Conservation (phyloP, 2,329 filamentous ascomycete genomes). For the Paracamarosporium sp. region DNA sequence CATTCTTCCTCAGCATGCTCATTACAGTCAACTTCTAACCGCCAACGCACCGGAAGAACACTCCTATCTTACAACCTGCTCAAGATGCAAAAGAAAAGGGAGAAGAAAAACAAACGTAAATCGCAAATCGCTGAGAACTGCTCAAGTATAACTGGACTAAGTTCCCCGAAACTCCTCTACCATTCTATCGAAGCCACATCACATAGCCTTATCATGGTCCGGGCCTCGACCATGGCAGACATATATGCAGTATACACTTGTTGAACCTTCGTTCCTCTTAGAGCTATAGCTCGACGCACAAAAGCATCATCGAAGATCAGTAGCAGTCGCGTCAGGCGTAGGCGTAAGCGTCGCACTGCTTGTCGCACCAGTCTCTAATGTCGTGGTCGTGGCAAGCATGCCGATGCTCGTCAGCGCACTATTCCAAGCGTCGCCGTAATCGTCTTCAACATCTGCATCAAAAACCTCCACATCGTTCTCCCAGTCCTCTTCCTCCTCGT, state of each 20-base stretch:
- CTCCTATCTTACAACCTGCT: too few species aligned
- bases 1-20: neutral
- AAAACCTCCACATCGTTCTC: constrained; percentile 28
- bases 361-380: neutral
- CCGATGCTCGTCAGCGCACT: neutral
- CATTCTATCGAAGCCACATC: neutral
- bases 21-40: neutral
- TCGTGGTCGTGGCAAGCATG: neutral
- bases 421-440: constrained; percentile 1
- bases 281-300: neutral
- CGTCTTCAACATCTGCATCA: constrained; percentile 4
- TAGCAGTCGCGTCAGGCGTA: neutral
- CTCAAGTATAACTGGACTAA: neutral
- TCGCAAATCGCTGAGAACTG: too few species aligned
- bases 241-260: neutral
- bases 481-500: constrained; percentile 41
- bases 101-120: too few species aligned
- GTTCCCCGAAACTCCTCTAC: neutral
- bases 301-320: neutral
- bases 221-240: neutral
- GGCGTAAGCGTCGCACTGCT: neutral
- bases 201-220: neutral
- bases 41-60: neutral
- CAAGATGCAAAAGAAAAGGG: too few species aligned
- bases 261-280: neutral